phyloP scores from a whole-genome alignment of 306 rosid genomes.

The Quercus dentata region DNA sequence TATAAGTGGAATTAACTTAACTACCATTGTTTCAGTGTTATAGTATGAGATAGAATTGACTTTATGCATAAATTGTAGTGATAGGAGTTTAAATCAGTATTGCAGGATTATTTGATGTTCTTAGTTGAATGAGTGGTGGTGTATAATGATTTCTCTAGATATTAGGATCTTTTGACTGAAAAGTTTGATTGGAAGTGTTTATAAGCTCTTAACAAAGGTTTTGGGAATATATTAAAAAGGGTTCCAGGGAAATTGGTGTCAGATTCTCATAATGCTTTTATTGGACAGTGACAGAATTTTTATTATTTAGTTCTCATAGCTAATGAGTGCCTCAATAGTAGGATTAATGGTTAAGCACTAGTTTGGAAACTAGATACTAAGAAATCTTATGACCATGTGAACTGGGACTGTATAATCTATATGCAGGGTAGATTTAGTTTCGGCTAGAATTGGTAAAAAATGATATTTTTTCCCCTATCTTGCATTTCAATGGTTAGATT shows the following conservation, averaged over 20 bases:
- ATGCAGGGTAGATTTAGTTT: background rate
- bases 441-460: background rate
- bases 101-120: background rate
- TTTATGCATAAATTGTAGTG: background rate
- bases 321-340: background rate
- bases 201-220: background rate
- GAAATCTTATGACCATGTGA: background rate
- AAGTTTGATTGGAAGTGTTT: background rate
- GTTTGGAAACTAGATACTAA: background rate
- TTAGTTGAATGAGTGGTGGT: background rate
- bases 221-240: background rate
- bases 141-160: background rate
- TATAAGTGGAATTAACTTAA: background rate
- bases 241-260: background rate
- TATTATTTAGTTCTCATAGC: background rate
- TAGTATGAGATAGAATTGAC: background rate
- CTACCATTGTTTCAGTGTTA: background rate
- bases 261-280: background rate
- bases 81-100: background rate
- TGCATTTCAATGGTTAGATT: background rate
- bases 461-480: background rate
- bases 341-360: background rate
- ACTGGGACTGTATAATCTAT: background rate
- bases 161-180: background rate
- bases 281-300: background rate